phyloP scores from a whole-genome alignment of 257 asterid genomes.

The Capsicum chinense region DNA sequence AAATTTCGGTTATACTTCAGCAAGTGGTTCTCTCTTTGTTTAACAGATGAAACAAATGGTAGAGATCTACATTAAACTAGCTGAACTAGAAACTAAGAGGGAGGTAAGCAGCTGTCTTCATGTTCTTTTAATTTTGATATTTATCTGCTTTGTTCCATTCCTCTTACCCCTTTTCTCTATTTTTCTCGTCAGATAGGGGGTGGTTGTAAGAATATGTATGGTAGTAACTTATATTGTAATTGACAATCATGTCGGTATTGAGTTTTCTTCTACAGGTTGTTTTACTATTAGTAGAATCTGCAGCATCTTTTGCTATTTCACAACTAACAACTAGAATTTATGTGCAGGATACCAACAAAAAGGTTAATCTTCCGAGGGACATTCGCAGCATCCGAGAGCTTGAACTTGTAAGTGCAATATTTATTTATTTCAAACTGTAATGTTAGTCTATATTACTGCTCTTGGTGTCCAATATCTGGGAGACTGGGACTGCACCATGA shows the following conservation, averaged over 20 bases:
- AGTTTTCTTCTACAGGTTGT: background rate
- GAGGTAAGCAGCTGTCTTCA: constrained; percentile 59
- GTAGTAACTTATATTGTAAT: background rate
- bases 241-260: background rate
- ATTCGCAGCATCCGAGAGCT: constrained; percentile 85
- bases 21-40: constrained; percentile 24
- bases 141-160: constrained; percentile 9
- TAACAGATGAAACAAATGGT: constrained; percentile 95
- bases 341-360: constrained; percentile 87
- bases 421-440: constrained; percentile 27
- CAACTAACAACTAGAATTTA: constrained; percentile 37
- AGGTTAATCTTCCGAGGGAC: constrained; percentile 84
- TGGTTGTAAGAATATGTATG: background rate
- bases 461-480: constrained; percentile 7
- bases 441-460: background rate
- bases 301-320: constrained; percentile 13
- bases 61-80: constrained; percentile 96
- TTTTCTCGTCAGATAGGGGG: constrained; percentile 9
- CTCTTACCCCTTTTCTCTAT: constrained; percentile 1
- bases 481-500: background rate
- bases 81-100: constrained; percentile 91
- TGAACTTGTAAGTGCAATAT: constrained; percentile 71
- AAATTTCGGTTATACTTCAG: constrained; percentile 30
- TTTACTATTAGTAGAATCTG: constrained; percentile 1
- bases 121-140: constrained; percentile 32